A percentile compares a stretch with the other conserved stretches of the same genome.
phyloP scores from a whole-genome alignment of 169 alveolate species.

The Plasmodium cynomolgi region DNA sequence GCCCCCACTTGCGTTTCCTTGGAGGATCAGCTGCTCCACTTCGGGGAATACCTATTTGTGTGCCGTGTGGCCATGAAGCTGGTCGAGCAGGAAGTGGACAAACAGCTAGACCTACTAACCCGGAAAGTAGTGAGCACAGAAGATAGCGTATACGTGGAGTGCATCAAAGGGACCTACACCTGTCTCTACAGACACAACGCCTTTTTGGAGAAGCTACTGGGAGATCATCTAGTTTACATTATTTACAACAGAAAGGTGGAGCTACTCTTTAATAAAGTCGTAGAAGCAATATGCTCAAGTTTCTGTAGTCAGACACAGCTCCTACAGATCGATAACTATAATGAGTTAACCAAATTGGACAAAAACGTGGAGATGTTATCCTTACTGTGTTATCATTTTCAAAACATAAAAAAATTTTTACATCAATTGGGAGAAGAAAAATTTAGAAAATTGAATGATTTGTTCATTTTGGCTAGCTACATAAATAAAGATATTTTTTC shows the following conservation, averaged over 20 bases:
- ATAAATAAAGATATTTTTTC: constrained; percentile 65
- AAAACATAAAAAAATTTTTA: constrained; percentile 36
- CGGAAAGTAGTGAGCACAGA: constrained; percentile 35
- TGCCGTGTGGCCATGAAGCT: constrained; percentile 9
- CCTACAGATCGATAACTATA: constrained; percentile 16
- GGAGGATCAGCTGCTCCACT: constrained; percentile 27
- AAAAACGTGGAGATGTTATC: constrained; percentile 66
- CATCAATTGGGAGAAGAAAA: constrained; percentile 10
- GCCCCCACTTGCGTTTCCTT: background rate
- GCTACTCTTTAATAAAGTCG: constrained; percentile 27
- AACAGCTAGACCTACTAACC: constrained; percentile 18
- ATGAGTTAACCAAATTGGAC: constrained; percentile 63
- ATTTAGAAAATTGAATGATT: constrained; percentile 2
- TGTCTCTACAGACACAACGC: constrained; percentile 37
- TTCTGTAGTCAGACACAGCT: constrained; percentile 9
- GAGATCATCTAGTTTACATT: constrained; percentile 37
- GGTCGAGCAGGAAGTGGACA: constrained; percentile 38
- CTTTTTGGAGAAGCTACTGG: constrained; percentile 32
- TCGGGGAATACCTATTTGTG: constrained; percentile 43
- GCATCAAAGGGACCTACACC: constrained; percentile 36
- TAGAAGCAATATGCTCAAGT: constrained; percentile 4
- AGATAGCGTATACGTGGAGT: constrained; percentile 64
- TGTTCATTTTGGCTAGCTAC: constrained; percentile 22
- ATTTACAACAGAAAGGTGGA: constrained; percentile 70
- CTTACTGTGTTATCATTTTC: constrained; percentile 48